Evolutionary conservation across 139 green algal species (phyloP).

Genomic region (Volvox africanus): DNA sequence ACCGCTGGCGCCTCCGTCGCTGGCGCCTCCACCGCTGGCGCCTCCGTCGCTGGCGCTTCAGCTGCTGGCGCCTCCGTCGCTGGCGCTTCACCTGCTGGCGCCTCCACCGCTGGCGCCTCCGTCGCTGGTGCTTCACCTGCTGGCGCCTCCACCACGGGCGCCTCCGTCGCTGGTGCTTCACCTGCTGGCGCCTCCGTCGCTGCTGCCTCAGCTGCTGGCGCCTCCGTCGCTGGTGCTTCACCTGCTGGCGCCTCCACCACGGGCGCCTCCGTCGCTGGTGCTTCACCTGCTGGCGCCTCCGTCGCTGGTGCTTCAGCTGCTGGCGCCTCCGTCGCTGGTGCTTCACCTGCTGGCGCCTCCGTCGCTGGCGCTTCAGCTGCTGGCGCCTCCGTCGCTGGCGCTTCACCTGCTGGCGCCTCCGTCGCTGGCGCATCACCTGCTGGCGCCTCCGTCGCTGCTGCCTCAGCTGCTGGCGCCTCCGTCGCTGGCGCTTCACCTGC

Average conservation of each 20-base stretch:
- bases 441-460: neutral
- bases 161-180: neutral
- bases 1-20: neutral
- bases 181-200: neutral
- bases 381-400: neutral
- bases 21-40: neutral
- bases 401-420: neutral
- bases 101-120: neutral
- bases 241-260: neutral
- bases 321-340: neutral
- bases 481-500: neutral
- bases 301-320: neutral
- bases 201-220: neutral
- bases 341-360: neutral
- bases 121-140: neutral
- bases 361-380: neutral
- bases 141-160: neutral
- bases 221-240: neutral
- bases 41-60: neutral
- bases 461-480: neutral
- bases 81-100: neutral
- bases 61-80: neutral
- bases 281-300: neutral
- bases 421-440: neutral
- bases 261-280: neutral